A percentile compares a stretch with the other conserved stretches of the same genome.
These are phyloP conservation scores for Tolypocladium paradoxum DNA, from an alignment of 2,329 filamentous ascomycete genomes.

Conservation along the genomic window DNA sequence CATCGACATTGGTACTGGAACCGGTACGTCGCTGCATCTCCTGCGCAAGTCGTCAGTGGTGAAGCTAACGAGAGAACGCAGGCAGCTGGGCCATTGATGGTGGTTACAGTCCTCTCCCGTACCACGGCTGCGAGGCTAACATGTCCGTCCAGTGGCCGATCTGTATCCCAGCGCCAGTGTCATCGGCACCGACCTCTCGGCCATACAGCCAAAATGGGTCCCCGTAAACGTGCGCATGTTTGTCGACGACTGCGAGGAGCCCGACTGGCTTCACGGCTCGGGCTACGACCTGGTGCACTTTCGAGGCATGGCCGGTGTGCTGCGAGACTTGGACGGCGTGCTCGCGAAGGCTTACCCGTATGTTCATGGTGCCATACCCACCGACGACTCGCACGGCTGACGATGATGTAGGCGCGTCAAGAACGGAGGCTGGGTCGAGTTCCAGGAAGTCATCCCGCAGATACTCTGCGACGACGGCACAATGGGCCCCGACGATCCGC, in stretches of 20 bases:
- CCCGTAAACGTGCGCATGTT: conserved; percentile 52
- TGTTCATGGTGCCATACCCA: conserved; percentile 1
- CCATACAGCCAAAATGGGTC: conserved; percentile 36
- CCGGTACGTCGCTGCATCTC: conserved; percentile 19
- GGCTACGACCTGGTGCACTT: conserved; percentile 48
- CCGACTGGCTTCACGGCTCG: conserved; percentile 42
- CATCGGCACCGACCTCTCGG: conserved; percentile 31
- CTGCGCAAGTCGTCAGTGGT: neutral
- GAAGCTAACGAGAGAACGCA: conserved; percentile 2
- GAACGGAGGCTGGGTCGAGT: conserved; percentile 41
- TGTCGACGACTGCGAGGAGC: conserved; percentile 49
- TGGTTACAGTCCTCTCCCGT: conserved; percentile 7
- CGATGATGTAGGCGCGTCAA: conserved; percentile 22
- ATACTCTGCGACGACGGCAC: conserved; percentile 33
- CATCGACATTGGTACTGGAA: conserved; percentile 39
- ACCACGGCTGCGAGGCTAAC: neutral
- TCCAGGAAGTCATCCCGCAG: conserved; percentile 32
- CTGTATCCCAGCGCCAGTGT: conserved; percentile 28
- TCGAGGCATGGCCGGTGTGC: conserved; percentile 35
- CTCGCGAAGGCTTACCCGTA: conserved; percentile 27
- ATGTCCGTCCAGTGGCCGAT: conserved; percentile 25
- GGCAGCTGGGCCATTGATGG: conserved; percentile 44
- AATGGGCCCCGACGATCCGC: conserved; percentile 28
- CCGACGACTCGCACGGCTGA: neutral
- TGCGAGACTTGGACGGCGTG: conserved; percentile 39